Conservation (phyloP, 371 early-diverging fungal species). For the Mucor indicus region DNA sequence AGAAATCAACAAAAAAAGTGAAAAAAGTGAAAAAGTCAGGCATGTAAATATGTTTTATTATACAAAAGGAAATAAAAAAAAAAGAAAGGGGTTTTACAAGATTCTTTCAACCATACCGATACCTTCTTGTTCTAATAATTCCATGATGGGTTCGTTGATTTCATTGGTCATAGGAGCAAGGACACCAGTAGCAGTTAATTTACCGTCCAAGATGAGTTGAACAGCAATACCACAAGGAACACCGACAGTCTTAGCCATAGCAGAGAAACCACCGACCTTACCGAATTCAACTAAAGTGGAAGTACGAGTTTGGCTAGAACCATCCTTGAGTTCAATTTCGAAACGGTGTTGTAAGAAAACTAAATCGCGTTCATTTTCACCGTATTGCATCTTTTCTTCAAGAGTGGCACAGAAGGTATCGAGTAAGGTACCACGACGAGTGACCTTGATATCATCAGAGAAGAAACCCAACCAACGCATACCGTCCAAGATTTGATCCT, state of each 20-base stretch:
- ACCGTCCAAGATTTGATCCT: slow-evolving; percentile 64
- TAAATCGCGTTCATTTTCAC: slow-evolving; percentile 92
- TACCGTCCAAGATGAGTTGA: slow-evolving; percentile 86
- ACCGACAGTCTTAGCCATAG: slow-evolving; percentile 98
- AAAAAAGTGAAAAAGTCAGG: slow-evolving; percentile 15
- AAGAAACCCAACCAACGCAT: slow-evolving; percentile 87
- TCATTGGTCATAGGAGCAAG: slow-evolving; percentile 91
- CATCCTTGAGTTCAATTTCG: slow-evolving; percentile 83
- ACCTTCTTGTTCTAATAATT: slow-evolving; percentile 82
- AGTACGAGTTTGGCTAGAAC: slow-evolving; percentile 76
- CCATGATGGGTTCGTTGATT: slow-evolving; percentile 89
- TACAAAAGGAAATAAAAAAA: neutral
- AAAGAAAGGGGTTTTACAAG: slow-evolving; percentile 44
- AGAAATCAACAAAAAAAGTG: slow-evolving; percentile 61
- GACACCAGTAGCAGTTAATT: slow-evolving; percentile 76
- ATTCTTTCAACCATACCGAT: slow-evolving; percentile 85
- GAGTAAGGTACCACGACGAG: slow-evolving; percentile 77
- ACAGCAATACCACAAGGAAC: slow-evolving; percentile 95
- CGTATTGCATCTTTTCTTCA: slow-evolving; percentile 91
- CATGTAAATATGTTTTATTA: slow-evolving; percentile 1
- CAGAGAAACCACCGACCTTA: slow-evolving; percentile 82
- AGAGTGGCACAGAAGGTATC: slow-evolving; percentile 96
- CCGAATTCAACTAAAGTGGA: slow-evolving; percentile 94
- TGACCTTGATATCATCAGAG: slow-evolving; percentile 54
- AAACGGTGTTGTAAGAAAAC: slow-evolving; percentile 96